phyloP scores from a whole-genome alignment of 2,329 filamentous ascomycete genomes.

The Dendrostoma leiphaemia region DNA sequence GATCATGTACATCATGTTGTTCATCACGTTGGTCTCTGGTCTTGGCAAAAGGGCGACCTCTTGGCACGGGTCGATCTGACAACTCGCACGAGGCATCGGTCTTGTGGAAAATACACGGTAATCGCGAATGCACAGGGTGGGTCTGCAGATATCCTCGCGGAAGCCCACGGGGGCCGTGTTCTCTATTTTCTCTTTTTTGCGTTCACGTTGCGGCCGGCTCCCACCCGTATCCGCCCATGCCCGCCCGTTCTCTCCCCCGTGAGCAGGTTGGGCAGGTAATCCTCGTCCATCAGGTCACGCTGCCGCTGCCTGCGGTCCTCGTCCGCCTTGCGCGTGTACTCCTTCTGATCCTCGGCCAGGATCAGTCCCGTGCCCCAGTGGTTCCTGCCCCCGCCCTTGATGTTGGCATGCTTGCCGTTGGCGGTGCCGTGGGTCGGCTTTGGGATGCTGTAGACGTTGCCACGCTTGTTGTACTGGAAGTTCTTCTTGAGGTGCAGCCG shows the following conservation, averaged over 20 bases:
- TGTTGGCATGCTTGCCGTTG: conserved; percentile 68
- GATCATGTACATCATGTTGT: background rate
- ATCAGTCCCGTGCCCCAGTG: conserved; percentile 86
- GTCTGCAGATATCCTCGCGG: too few species aligned
- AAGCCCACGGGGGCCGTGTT: too few species aligned
- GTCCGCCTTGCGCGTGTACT: conserved; percentile 67
- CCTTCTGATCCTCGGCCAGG: conserved; percentile 92
- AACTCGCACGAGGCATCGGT: too few species aligned
- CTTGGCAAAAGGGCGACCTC: background rate
- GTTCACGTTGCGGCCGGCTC: conserved; percentile 85
- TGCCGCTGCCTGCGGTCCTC: conserved; percentile 66
- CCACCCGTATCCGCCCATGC: conserved; percentile 72
- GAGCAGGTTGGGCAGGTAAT: conserved; percentile 83
- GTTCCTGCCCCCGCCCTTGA: conserved; percentile 70
- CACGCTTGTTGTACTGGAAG: conserved; percentile 93
- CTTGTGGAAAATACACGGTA: too few species aligned
- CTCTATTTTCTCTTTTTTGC: conserved; percentile 60
- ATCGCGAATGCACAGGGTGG: too few species aligned
- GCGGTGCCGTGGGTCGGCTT: conserved; percentile 81
- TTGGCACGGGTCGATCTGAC: background rate
- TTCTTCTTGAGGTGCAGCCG: conserved; percentile 87
- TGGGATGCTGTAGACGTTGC: conserved; percentile 88
- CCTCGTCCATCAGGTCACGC: conserved; percentile 89
- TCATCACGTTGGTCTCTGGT: background rate
- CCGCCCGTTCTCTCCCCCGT: conserved; percentile 69